phyloP scores from a whole-genome alignment of 257 asterid genomes.

The Fraxinus excelsior region DNA sequence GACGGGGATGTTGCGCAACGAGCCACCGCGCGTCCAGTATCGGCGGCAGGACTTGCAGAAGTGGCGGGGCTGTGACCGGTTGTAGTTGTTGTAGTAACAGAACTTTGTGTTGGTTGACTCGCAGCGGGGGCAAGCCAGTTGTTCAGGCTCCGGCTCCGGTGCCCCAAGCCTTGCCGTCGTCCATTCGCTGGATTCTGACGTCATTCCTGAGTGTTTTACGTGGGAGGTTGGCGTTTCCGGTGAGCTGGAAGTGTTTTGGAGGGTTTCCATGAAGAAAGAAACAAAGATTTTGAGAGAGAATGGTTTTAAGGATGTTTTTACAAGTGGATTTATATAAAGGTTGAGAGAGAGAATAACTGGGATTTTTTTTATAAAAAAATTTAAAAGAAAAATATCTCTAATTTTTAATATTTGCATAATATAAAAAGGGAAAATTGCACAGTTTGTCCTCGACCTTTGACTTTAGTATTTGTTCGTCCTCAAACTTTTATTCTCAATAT shows the following conservation, averaged over 20 bases:
- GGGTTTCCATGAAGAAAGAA: constrained; percentile 14
- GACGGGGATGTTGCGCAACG: constrained; percentile 56
- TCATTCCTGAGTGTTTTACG: constrained; percentile 14
- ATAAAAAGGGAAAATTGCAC: too few species aligned
- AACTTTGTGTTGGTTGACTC: constrained; percentile 58
- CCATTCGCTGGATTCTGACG: constrained; percentile 35
- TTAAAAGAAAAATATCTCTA: too few species aligned
- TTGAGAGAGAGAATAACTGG: too few species aligned
- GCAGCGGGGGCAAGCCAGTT: constrained; percentile 60
- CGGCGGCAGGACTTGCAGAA: constrained; percentile 64
- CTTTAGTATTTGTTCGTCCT: too few species aligned
- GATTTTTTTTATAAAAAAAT: too few species aligned
- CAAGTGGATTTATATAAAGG: constrained; percentile 9
- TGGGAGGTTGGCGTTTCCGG: neutral
- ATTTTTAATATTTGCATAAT: too few species aligned
- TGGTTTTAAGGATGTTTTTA: neutral
- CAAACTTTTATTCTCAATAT: too few species aligned
- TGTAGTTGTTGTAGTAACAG: constrained; percentile 70
- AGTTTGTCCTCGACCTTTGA: too few species aligned
- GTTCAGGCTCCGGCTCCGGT: constrained; percentile 37
- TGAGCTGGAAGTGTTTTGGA: constrained; percentile 5
- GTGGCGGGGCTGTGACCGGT: constrained; percentile 66
- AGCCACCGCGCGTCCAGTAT: constrained; percentile 66
- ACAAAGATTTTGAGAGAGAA: constrained; percentile 14
- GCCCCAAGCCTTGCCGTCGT: constrained; percentile 24